These are phyloP conservation scores for Rhizoclosmatium sp. DNA, from an alignment of 192 early-diverging fungal species.

Conservation along the genomic window DNA sequence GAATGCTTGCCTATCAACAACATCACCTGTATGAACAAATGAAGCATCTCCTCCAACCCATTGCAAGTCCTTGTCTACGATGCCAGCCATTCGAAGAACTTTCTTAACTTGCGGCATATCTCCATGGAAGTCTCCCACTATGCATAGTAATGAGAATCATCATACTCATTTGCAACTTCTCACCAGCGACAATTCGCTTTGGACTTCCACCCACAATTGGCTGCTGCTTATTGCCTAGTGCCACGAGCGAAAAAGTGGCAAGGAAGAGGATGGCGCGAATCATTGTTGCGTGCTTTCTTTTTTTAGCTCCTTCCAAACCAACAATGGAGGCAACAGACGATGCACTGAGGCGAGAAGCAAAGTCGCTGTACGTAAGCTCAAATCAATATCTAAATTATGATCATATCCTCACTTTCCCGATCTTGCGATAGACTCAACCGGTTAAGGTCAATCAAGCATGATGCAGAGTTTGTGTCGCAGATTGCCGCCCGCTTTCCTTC, in stretches of 20 bases:
- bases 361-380: background rate
- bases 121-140: constrained; percentile 75
- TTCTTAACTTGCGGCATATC: constrained; percentile 60
- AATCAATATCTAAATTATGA: no score
- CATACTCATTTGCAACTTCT: background rate
- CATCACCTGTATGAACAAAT: constrained; percentile 80
- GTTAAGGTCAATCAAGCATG: constrained; percentile 78
- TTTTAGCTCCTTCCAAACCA: background rate
- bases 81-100: constrained; percentile 65
- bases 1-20: constrained; percentile 59
- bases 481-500: constrained; percentile 62
- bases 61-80: constrained; percentile 64
- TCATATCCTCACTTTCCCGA: no score
- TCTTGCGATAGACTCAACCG: constrained; percentile 69
- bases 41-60: constrained; percentile 67
- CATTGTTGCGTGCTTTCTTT: background rate
- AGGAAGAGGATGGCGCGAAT: background rate
- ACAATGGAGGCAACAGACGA: background rate
- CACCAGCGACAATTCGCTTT: background rate
- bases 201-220: background rate
- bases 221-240: background rate
- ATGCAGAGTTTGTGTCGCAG: constrained; percentile 74
- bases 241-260: background rate
- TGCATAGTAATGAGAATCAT: constrained; percentile 33
- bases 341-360: background rate